Percentiles rank a stretch among this genome's conserved stretches.
Evolutionary conservation across 2,329 filamentous ascomycete species (phyloP).

Genomic region (Metarhizium anisopliae): DNA sequence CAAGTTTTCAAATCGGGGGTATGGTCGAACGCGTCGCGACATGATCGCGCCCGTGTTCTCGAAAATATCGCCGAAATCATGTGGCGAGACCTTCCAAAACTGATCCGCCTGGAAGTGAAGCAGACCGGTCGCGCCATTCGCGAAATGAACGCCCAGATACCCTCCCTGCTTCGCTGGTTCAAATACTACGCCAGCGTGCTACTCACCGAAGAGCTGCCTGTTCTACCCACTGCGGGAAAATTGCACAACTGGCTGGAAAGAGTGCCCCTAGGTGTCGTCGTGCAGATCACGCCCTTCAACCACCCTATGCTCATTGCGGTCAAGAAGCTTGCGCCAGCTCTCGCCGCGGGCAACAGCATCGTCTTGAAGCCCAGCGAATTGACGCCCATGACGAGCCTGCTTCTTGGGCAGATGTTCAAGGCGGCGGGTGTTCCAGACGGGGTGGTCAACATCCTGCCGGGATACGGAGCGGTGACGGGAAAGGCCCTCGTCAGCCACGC

Average conservation of each 20-base stretch:
- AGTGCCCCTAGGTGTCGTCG: slow-evolving; percentile 48
- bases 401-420: slow-evolving; percentile 50
- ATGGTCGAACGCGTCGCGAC: slow-evolving; percentile 53
- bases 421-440: slow-evolving; percentile 63
- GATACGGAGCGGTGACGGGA: slow-evolving; percentile 43
- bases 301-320: slow-evolving; percentile 49
- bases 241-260: slow-evolving; percentile 48
- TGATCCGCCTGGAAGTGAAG: slow-evolving; percentile 55
- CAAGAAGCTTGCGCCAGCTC: slow-evolving; percentile 51
- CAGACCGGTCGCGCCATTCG: slow-evolving; percentile 61
- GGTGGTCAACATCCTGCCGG: slow-evolving; percentile 55
- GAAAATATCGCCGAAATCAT: slow-evolving; percentile 50
- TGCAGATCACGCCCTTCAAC: slow-evolving; percentile 49
- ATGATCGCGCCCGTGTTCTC: slow-evolving; percentile 52
- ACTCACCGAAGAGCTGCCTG: slow-evolving; percentile 56
- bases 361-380: slow-evolving; percentile 55
- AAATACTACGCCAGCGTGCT: slow-evolving; percentile 61
- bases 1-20: slow-evolving; percentile 55
- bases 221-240: slow-evolving; percentile 55
- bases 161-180: slow-evolving; percentile 59
- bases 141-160: slow-evolving; percentile 63
- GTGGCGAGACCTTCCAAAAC: slow-evolving; percentile 37
- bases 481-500: slow-evolving; percentile 43
- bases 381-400: slow-evolving; percentile 51
- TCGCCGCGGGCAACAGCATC: slow-evolving; percentile 51